Percentiles rank a stretch among this genome's conserved stretches.
Evolutionary conservation across 768 basidiomycete species (phyloP).

Genomic region (Crepidotus variabilis): DNA sequence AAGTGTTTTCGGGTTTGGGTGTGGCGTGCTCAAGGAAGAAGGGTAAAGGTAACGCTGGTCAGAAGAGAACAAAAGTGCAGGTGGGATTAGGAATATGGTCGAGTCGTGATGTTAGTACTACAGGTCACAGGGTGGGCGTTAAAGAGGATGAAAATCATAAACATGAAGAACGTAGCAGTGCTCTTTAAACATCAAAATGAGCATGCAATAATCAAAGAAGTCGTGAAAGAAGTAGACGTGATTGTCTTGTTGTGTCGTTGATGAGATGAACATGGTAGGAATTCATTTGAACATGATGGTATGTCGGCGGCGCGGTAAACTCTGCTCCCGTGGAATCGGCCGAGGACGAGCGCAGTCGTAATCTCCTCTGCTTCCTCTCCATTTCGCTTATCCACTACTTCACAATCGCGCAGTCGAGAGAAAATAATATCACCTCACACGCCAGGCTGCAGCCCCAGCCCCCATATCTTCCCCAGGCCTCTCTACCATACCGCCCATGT

Average conservation of each 20-base stretch:
- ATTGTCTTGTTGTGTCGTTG: background rate
- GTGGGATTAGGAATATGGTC: background rate
- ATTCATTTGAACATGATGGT: background rate
- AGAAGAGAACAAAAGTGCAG: background rate
- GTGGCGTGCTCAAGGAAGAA: background rate
- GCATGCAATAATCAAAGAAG: background rate
- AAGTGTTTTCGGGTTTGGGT: background rate
- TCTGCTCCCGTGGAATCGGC: background rate
- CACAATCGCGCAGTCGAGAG: background rate
- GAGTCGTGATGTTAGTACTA: background rate
- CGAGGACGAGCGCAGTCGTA: background rate
- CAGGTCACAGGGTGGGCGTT: no score
- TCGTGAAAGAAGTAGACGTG: background rate
- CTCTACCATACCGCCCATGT: constrained; percentile 19
- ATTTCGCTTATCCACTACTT: background rate
- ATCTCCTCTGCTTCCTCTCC: background rate
- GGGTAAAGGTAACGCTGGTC: background rate
- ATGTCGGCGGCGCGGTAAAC: background rate
- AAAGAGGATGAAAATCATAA: no score
- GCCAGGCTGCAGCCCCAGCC: constrained; percentile 17
- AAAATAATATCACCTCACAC: constrained; percentile 15
- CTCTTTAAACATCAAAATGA: background rate
- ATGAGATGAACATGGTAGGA: background rate
- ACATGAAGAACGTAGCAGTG: background rate
- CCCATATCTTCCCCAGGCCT: constrained; percentile 21